phyloP scores from a whole-genome alignment of 345 rosid genomes.

The Gynandropsis gynandra region DNA sequence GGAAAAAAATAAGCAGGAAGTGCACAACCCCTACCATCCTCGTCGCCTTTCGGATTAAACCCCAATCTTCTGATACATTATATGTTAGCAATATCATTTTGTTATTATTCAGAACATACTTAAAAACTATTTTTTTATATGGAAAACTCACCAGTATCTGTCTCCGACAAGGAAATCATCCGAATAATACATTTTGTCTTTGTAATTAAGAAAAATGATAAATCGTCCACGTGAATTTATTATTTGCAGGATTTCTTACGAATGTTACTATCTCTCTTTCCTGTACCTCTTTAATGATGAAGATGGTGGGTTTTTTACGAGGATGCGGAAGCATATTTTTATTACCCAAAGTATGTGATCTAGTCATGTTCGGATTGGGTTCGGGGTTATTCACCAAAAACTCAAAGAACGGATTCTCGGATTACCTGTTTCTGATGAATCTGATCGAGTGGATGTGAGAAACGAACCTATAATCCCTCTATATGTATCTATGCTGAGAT shows the following conservation, averaged over 20 bases:
- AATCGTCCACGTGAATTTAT: constrained; percentile 22
- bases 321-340: too few relatives aligned
- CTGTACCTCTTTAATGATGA: not conserved
- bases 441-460: too few relatives aligned
- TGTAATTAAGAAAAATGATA: constrained; percentile 23
- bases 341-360: too few relatives aligned
- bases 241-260: not conserved
- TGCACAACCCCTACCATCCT: constrained; percentile 20
- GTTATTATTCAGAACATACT: not conserved
- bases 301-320: too few relatives aligned
- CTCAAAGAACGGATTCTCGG: too few relatives aligned
- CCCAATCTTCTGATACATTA: constrained; percentile 22
- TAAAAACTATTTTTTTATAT: too few relatives aligned
- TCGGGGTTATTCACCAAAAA: too few relatives aligned
- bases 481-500: too few relatives aligned
- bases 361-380: too few relatives aligned
- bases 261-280: constrained; percentile 5
- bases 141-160: constrained; percentile 26
- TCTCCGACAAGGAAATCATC: constrained; percentile 21
- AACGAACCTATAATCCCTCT: too few relatives aligned
- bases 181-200: constrained; percentile 18
- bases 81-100: not conserved
- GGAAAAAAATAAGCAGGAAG: constrained; percentile 17
- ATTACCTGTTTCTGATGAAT: too few relatives aligned
- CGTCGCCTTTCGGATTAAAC: constrained; percentile 29